Base-by-base conservation (phyloP, 495 filamentous ascomycete genomes). In the Penicillium pulvis region DNA sequence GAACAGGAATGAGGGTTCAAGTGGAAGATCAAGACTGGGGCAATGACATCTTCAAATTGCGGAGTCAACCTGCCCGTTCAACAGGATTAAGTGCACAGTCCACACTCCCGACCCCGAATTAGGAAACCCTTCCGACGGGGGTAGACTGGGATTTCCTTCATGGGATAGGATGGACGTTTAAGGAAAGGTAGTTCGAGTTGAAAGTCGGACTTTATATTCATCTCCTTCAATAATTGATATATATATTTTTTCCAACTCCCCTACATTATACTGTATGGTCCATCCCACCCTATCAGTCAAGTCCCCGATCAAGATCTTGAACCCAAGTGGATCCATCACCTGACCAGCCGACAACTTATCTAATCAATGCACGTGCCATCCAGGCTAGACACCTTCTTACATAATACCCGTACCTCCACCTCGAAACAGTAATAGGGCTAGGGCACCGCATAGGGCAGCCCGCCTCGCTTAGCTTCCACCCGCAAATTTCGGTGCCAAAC, bases 391-490 rank as follows among this genome's bases (percentile, higher is more conserved):
- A 5, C 26, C 26, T 6, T 30, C 16, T 30, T 30, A 33, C 47
- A 33, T 24, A 53, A 19, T 36, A 53, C 30, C 24, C 6, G 4
- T 30, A 45, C 60, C 11, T 26, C n/a, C 7, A 2, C 31, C 58
- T 63, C 12, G 26, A 58, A 52, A 16, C 0, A 58, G 60, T 42
- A 55, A 56, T 77, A 77, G 75, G 75, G 74, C 65, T 63, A 75
- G 73, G 76, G 73, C 58, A 68, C 2, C 20, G 36, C 55, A 56
- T 73, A 70, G 66, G 68, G 63, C 58, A 63, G 56, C 55, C 55
- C 54, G 44, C 57, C 76, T 79, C 76, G 76, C 75, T 79, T 77
- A 79, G 71, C 71, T 48, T 49, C 66, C 74, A 76, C 72, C 70
- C 67, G 69, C 46, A 75, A 72, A 71, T 76, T 74, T 76, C 65